Conservation (phyloP, 2,329 filamentous ascomycete species). For the Cordyceps tenuipes region DNA sequence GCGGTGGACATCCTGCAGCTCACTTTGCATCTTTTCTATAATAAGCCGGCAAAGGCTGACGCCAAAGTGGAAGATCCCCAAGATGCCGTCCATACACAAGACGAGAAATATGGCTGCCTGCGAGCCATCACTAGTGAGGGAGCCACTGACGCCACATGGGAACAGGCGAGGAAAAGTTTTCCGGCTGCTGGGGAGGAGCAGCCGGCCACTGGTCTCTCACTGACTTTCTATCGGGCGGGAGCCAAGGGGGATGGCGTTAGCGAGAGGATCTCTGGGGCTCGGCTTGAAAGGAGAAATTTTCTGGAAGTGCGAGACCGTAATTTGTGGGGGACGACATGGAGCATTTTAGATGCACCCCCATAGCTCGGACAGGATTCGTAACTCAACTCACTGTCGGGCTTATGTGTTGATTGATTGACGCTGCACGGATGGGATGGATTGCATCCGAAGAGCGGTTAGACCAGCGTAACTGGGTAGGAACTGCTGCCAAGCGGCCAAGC, state of each 20-base stretch:
- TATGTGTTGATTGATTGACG: neutral
- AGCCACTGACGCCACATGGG: neutral
- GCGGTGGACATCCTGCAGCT: neutral
- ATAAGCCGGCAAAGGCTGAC: neutral
- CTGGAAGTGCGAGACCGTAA: neutral
- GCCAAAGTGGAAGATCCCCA: neutral
- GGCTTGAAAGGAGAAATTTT: slow-evolving; percentile 10
- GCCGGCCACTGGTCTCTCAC: neutral
- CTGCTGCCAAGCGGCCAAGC: neutral
- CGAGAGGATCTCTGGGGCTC: neutral
- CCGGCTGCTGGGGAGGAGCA: neutral
- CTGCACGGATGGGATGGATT: neutral
- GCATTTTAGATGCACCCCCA: slow-evolving; percentile 6
- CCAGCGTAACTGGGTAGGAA: neutral
- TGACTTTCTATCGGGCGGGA: neutral
- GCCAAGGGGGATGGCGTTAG: neutral
- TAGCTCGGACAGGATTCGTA: neutral
- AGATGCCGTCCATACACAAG: slow-evolving; percentile 2
- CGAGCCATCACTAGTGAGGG: neutral
- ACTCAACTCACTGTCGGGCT: neutral
- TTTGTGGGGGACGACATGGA: neutral
- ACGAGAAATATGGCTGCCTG: slow-evolving; percentile 11
- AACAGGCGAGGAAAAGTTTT: slow-evolving; percentile 7
- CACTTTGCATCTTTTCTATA: neutral
- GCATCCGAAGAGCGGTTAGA: slow-evolving; percentile 4